These are phyloP conservation scores for Salvia splendens DNA, from an alignment of 257 asterid genomes.

Conservation along the genomic window DNA sequence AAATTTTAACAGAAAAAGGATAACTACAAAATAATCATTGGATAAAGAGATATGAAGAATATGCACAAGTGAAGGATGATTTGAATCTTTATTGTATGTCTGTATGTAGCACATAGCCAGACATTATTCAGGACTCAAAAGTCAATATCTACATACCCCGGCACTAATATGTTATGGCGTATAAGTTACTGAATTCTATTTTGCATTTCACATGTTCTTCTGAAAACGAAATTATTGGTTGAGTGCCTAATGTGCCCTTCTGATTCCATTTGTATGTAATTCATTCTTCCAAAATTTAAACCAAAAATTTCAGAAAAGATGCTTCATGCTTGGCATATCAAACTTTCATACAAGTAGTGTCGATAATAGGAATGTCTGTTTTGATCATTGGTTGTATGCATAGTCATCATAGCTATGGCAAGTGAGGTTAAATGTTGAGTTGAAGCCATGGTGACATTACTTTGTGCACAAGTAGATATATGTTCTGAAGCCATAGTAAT, in stretches of 20 bases:
- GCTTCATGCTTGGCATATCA: background rate
- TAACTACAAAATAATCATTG: background rate
- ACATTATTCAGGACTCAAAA: background rate
- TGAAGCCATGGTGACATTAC: conserved; percentile 2
- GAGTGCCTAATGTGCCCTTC: background rate
- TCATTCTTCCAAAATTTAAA: background rate
- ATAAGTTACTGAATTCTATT: background rate
- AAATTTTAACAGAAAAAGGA: background rate
- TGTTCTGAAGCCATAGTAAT: conserved; percentile 3
- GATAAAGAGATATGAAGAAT: background rate
- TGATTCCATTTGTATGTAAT: background rate
- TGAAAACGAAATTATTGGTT: background rate
- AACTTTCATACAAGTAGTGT: background rate
- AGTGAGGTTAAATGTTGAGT: background rate
- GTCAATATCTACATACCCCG: background rate
- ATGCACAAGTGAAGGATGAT: background rate
- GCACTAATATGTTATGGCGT: background rate
- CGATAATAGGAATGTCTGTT: background rate
- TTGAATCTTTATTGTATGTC: background rate
- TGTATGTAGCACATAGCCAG: background rate
- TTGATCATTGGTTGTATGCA: background rate
- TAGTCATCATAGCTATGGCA: background rate
- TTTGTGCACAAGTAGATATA: too few relatives aligned
- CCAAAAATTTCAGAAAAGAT: background rate
- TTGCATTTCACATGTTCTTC: background rate